These are phyloP conservation scores for Pseudogymnoascus pannorum DNA, from an alignment of 2,329 filamentous ascomycete species.

Conservation along the genomic window DNA sequence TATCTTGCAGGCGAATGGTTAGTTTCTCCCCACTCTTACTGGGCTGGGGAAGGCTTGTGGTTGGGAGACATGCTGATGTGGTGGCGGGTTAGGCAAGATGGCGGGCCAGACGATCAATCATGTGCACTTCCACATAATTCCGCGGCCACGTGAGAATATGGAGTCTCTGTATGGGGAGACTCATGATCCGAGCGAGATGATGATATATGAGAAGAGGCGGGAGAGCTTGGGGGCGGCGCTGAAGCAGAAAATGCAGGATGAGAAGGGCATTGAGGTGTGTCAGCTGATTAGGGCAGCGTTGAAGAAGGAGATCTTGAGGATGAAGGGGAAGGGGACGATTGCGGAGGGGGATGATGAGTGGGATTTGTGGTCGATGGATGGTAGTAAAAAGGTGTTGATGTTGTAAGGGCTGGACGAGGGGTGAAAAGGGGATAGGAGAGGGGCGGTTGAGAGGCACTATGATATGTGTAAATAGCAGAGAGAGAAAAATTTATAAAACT, in stretches of 20 bases:
- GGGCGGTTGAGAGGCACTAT: background rate
- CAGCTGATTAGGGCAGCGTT: background rate
- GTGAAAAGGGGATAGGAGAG: background rate
- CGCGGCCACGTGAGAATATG: conserved; percentile 38
- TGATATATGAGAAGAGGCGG: background rate
- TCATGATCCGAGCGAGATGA: background rate
- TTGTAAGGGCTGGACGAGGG: background rate
- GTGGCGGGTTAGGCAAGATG: conserved; percentile 47
- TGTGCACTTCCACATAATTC: conserved; percentile 87
- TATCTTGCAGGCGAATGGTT: conserved; percentile 84
- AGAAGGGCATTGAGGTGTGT: background rate
- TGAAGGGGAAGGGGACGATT: conserved; percentile 7
- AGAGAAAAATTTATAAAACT: too few relatives aligned
- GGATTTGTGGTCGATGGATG: conserved; percentile 3
- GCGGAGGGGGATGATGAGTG: background rate
- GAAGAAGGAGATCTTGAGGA: background rate
- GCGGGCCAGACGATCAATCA: conserved; percentile 91
- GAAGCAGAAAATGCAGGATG: background rate
- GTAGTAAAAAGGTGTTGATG: background rate
- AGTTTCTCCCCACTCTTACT: conserved; percentile 14
- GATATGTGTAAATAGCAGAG: background rate
- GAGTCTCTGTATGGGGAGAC: background rate
- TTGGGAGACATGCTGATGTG: background rate
- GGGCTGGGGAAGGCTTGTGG: background rate
- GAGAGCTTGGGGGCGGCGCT: background rate